These are phyloP conservation scores for Trypanosoma mega DNA, from an alignment of 208 protist species.

Conservation along the genomic window DNA sequence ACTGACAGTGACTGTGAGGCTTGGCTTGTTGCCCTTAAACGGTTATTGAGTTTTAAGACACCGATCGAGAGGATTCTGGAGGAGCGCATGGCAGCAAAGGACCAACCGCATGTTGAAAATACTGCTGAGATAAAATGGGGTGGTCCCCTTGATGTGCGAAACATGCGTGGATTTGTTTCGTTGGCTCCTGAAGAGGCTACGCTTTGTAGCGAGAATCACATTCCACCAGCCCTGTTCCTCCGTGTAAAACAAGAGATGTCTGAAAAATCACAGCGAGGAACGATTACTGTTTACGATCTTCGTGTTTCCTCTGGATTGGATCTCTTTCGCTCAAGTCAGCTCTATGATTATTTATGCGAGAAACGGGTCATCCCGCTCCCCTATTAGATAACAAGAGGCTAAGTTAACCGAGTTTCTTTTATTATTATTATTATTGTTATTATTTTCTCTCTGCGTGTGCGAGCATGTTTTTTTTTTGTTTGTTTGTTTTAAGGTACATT, in stretches of 20 bases:
- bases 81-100: constrained; percentile 23
- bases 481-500: too few species aligned
- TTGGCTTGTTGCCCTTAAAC: constrained; percentile 85
- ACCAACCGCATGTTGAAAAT: constrained; percentile 21
- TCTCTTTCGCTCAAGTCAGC: constrained; percentile 61
- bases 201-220: constrained; percentile 86
- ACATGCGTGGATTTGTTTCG: constrained; percentile 79
- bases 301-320: constrained; percentile 80
- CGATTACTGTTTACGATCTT: constrained; percentile 85
- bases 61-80: constrained; percentile 61
- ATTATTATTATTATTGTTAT: too few species aligned
- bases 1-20: constrained; percentile 90
- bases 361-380: constrained; percentile 45
- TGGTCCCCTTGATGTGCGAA: constrained; percentile 76
- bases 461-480: too few species aligned
- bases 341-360: constrained; percentile 80
- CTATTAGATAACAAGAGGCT: constrained; percentile 8
- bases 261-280: constrained; percentile 62
- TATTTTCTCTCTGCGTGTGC: too few species aligned
- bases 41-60: constrained; percentile 67
- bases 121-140: constrained; percentile 69
- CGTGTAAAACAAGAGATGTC: constrained; percentile 83
- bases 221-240: constrained; percentile 83
- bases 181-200: constrained; percentile 70
- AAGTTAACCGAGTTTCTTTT: background rate